Evolutionary conservation across 2,329 filamentous ascomycete genomes (phyloP).

Genomic region (Rachicladosporium sp.): DNA sequence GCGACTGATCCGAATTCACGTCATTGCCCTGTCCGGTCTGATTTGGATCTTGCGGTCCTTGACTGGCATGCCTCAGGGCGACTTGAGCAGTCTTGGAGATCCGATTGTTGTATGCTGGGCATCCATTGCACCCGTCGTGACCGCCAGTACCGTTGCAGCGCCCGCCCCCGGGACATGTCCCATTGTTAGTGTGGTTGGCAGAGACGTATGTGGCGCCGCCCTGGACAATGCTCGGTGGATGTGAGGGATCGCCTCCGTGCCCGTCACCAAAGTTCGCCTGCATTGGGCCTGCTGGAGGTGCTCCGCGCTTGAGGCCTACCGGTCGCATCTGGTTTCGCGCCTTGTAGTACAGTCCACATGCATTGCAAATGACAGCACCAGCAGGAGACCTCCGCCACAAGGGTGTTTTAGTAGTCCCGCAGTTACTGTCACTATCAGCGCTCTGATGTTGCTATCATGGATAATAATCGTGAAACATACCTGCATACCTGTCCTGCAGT

Average conservation of each 20-base stretch:
- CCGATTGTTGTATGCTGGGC: conserved; percentile 93
- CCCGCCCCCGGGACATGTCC: conserved; percentile 91
- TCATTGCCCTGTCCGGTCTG: conserved; percentile 2
- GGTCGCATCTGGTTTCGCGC: conserved; percentile 84
- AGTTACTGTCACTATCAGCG: conserved; percentile 54
- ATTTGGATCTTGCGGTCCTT: conserved; percentile 1
- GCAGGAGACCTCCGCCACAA: conserved; percentile 88
- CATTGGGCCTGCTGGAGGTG: conserved; percentile 22
- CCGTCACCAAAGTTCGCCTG: too few species aligned
- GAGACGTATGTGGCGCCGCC: conserved; percentile 57
- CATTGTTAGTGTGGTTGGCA: conserved; percentile 60
- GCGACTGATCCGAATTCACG: background rate
- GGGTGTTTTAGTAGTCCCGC: conserved; percentile 83
- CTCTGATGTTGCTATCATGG: background rate
- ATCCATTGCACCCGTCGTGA: conserved; percentile 87
- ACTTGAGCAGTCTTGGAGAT: conserved; percentile 76
- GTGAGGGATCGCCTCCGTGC: too few species aligned
- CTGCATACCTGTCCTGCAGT: conserved; percentile 55
- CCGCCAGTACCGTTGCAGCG: conserved; percentile 94
- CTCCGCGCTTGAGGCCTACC: conserved; percentile 74
- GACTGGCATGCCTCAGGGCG: conserved; percentile 35
- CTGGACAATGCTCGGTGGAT: conserved; percentile 22
- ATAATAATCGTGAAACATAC: conserved; percentile 31
- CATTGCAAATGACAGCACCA: conserved; percentile 93
- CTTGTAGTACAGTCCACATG: conserved; percentile 88